Conservation (phyloP, 192 early-diverging fungal species). For the Entomortierella chlamydospora region DNA sequence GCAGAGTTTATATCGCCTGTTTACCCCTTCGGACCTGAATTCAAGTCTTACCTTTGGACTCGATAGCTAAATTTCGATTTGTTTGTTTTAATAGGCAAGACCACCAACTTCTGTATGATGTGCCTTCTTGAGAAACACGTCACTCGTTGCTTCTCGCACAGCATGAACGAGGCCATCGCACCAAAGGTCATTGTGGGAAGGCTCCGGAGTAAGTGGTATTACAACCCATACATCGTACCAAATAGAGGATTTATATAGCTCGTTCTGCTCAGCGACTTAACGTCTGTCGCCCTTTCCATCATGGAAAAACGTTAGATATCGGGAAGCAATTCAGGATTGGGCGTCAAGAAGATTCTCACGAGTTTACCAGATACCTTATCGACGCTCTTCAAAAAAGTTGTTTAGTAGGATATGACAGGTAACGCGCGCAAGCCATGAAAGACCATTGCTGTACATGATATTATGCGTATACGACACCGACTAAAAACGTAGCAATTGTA, state of each 20-base stretch:
- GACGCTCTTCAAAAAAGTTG: constrained; percentile 47
- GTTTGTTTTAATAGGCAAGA: constrained; percentile 50
- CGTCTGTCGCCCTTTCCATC: not conserved
- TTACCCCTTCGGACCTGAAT: too few species aligned
- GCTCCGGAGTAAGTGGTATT: constrained; percentile 63
- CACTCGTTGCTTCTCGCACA: constrained; percentile 61
- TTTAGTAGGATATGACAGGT: constrained; percentile 41
- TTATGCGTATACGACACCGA: constrained; percentile 11
- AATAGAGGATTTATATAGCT: not conserved
- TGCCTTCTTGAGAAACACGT: constrained; percentile 80
- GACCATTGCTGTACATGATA: constrained; percentile 71
- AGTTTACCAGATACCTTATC: constrained; percentile 74
- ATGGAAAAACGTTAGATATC: constrained; percentile 56
- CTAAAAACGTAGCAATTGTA: not conserved
- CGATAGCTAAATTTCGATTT: not conserved
- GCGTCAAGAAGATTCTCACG: constrained; percentile 91
- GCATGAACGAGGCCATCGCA: constrained; percentile 62
- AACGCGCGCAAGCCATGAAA: not conserved
- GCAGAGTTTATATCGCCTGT: too few species aligned
- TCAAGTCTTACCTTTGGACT: too few species aligned
- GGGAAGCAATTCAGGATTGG: constrained; percentile 83
- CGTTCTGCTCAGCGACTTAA: not conserved
- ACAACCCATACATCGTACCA: not conserved
- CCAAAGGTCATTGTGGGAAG: constrained; percentile 75
- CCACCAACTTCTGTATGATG: constrained; percentile 74